Base-by-base conservation (phyloP, 495 filamentous ascomycete genomes). In the Aspergillus coremiiformis region DNA sequence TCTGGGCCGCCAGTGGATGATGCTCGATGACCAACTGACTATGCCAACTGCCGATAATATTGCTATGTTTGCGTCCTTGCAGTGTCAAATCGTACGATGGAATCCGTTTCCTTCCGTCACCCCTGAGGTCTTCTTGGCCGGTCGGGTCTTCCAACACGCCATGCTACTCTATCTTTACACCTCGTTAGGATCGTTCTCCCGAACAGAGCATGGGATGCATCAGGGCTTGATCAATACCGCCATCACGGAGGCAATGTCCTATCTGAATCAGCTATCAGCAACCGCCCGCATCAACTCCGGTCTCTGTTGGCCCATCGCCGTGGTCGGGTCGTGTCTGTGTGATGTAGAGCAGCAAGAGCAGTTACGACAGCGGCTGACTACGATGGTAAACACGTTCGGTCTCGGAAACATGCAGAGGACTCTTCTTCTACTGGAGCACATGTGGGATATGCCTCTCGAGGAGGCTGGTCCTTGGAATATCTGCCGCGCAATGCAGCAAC, bases 401-500 rank as follows among this genome's bases (percentile, higher is more conserved):
- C 54, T 70, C 1, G 67, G 67, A 8, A 70, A 70, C 48, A 70
- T 70, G 67, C 62, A 67, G 19, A 55, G 66, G 21, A 70, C 67
- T 0, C 57, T 65, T 0, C 54, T 65, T 4, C 54, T 71, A 3
- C 60, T 71, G 0, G 64, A 71, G 12, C 56, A 63, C n/a, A 71
- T 71, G 59, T 71, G 68, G 68, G 49, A 64, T 32, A 49, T 59
- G 23, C 59, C 66, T 0, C 17, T 51, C 0, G 50, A 61, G 0
- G 58, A 67, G 43, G 60, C 68, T 1, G 66, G 68, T 0, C 68
- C 68, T 5, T 71, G 66, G 66, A 69, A 69, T 53, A 71, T 71
- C 15, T 71, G 64, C 48, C 66, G 65, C 1, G 64, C 66, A 14
- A 71, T 71, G 68, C 62, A 69, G 44, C 47, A 61, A 35, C 63